Conservation (phyloP, 345 rosid genomes). For the Melaleuca alternifolia region DNA sequence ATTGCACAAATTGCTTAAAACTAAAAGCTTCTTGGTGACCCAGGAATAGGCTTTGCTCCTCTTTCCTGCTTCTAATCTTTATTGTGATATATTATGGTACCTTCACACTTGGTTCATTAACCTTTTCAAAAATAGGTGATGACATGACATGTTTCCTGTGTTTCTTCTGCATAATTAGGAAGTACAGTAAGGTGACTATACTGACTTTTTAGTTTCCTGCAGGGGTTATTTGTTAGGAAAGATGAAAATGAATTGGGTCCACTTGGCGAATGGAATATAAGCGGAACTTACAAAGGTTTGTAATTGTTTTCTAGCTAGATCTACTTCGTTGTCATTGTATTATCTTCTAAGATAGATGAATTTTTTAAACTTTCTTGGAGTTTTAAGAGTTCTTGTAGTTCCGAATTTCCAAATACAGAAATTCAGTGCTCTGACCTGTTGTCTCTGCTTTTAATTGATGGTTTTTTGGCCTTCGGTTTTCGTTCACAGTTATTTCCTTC, state of each 20-base stretch:
- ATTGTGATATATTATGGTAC: not conserved
- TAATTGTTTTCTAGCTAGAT: not conserved
- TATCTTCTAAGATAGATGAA: not conserved
- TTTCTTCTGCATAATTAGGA: not conserved
- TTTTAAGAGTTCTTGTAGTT: not conserved
- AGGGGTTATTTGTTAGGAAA: slow-evolving; percentile 71
- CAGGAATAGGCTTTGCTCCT: not conserved
- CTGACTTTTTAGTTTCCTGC: slow-evolving; percentile 16
- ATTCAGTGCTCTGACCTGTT: not conserved
- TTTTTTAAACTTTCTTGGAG: not conserved
- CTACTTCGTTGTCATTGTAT: not conserved
- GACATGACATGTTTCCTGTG: not conserved
- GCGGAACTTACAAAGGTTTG: slow-evolving; percentile 96
- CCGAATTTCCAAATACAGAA: not conserved
- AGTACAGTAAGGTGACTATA: not conserved
- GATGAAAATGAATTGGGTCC: slow-evolving; percentile 60
- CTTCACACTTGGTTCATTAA: not conserved
- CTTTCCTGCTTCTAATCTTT: not conserved
- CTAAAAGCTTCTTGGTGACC: not conserved
- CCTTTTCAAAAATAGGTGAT: not conserved
- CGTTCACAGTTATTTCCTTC: not conserved
- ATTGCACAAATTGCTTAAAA: not conserved
- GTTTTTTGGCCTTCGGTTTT: not conserved
- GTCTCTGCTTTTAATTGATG: not conserved
- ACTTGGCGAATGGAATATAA: slow-evolving; percentile 79